Conservation (phyloP, 768 basidiomycete species). For the Lactarius sp. region DNA sequence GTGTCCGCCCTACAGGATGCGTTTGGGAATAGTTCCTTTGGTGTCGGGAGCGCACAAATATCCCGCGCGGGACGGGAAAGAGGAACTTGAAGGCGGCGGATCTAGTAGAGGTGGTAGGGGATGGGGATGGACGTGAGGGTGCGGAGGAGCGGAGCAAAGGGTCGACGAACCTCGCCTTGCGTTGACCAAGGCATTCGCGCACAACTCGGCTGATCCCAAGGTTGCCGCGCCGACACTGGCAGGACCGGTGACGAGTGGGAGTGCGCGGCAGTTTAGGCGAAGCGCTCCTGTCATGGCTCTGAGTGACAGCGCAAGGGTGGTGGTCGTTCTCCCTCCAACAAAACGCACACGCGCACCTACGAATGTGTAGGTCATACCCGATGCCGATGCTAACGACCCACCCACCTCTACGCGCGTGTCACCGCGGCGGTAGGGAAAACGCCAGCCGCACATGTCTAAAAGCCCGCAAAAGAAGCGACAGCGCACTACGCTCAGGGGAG, state of each 20-base stretch:
- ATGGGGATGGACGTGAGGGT: neutral
- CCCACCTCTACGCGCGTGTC: neutral
- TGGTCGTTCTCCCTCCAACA: neutral
- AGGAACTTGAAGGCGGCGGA: neutral
- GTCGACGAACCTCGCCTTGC: neutral
- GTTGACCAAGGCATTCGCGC: conserved; percentile 6
- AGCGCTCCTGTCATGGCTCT: too few species aligned
- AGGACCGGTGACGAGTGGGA: neutral
- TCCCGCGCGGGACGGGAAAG: neutral
- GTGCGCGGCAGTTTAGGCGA: neutral
- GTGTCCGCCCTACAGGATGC: conserved; percentile 2
- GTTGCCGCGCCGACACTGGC: neutral
- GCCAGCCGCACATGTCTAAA: neutral
- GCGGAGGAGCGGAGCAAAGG: neutral
- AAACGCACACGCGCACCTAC: neutral
- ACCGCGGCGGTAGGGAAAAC: neutral
- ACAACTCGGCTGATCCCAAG: conserved; percentile 5
- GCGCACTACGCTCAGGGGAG: too few species aligned
- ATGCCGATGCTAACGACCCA: neutral
- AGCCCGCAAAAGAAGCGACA: too few species aligned
- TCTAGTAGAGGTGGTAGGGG: neutral
- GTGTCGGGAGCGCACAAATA: neutral
- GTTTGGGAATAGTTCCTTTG: conserved; percentile 6
- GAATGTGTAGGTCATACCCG: neutral
- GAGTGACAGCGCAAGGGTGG: neutral